Base-by-base conservation (phyloP, 2,329 filamentous ascomycete genomes). In the Alternaria rosae region DNA sequence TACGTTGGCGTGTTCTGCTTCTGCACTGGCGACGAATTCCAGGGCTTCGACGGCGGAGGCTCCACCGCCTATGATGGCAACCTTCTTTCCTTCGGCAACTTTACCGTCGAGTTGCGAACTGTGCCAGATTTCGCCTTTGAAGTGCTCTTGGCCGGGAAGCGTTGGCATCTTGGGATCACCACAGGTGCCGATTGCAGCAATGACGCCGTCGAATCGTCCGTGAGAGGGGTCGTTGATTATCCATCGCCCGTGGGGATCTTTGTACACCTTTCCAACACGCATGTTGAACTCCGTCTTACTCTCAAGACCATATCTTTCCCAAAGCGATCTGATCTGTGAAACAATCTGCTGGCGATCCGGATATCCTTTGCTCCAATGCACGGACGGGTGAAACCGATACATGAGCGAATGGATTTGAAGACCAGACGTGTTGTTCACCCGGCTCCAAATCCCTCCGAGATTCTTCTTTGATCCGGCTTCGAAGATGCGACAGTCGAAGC, bases 371-470 rank as follows among this genome's bases (percentile, higher is more conserved):
- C 86, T 82, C 88, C 91, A 96, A 63, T 86, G 84, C 1, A 96
- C 87, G 0, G 90, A 91, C 0, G 93, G 93, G 68, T 94, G 91
- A 76, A 96, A 97, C 21, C 92, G 87, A 78, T 94, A 96, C 92
- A 95, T 95, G 60, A 94, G 78, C 20, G 89, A 92, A 76, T 96
- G 92, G 21, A 96, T 94, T 73, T 95, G 92, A 1, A 96, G 85
- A 15, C 91, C 88, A 0, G 91, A 94, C 0, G 91, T 94, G 54
- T 91, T 91, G 81, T 95, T 94, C 42, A 95, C 91, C 78, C 86
- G 86, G 73, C 88, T 92, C 92, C 92, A 94, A 32, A 94, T 94
- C 0, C 92, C 92, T 15, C 92, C 92, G 0, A 96, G 77, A 23
- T 87, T 84, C 15, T 91, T 85, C 65, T 88, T 83, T 5, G 84